Evolutionary conservation across 2,329 filamentous ascomycete genomes (phyloP).

Genomic region (Didymella arachidicola): DNA sequence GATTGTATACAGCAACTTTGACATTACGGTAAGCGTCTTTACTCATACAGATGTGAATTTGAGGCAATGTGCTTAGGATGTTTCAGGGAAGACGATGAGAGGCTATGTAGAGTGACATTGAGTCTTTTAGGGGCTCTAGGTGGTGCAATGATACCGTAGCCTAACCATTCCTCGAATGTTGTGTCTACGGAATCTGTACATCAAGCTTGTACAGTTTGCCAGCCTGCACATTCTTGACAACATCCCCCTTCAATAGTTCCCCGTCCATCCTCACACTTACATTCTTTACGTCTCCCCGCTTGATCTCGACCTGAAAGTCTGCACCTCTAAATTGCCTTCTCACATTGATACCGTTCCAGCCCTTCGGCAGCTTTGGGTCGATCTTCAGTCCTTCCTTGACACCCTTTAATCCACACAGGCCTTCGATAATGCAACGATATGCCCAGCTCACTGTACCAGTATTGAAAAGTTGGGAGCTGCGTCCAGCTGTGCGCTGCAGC

Average conservation of each 20-base stretch:
- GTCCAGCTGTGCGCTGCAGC: constrained; percentile 57
- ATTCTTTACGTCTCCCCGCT: constrained; percentile 51
- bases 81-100: constrained; percentile 7
- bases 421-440: constrained; percentile 64
- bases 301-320: constrained; percentile 58
- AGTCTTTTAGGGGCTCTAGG: not conserved
- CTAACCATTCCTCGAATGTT: not conserved
- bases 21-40: constrained; percentile 10
- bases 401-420: constrained; percentile 62
- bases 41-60: not conserved
- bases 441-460: constrained; percentile 66
- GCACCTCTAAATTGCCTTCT: constrained; percentile 61
- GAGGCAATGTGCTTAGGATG: not conserved
- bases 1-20: constrained; percentile 19
- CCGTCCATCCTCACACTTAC: constrained; percentile 54
- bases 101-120: not conserved
- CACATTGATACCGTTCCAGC: constrained; percentile 59
- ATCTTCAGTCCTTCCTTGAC: constrained; percentile 58
- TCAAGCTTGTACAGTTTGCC: constrained; percentile 58
- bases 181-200: constrained; percentile 37
- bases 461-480: constrained; percentile 66
- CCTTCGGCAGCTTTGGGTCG: constrained; percentile 60
- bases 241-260: constrained; percentile 50
- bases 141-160: not conserved
- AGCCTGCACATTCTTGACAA: constrained; percentile 54